Conservation (phyloP, 2,329 filamentous ascomycete genomes). For the Colletotrichum chlorophyti region DNA sequence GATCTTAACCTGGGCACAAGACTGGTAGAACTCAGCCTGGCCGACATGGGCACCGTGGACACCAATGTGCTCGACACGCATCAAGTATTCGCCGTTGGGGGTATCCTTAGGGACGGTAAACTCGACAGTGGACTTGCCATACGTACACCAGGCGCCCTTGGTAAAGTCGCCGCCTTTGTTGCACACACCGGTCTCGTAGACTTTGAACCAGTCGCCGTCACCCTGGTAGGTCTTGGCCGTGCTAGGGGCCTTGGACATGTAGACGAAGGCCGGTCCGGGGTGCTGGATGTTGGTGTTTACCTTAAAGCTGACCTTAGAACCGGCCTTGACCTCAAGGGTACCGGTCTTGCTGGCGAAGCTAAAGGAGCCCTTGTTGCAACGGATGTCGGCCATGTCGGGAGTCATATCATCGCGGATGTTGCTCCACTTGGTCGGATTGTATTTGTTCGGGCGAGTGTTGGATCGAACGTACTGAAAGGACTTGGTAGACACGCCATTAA, state of each 20-base stretch:
- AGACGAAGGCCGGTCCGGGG: conserved; percentile 22
- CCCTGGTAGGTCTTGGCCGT: conserved; percentile 23
- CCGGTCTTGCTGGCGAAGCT: too few species aligned
- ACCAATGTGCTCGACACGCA: conserved; percentile 50
- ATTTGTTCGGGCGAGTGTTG: too few species aligned
- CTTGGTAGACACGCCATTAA: too few species aligned
- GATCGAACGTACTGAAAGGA: too few species aligned
- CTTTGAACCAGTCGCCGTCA: conserved; percentile 36
- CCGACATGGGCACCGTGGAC: conserved; percentile 43
- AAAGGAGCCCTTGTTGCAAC: conserved; percentile 13
- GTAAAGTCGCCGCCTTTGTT: conserved; percentile 9
- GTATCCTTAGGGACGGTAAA: conserved; percentile 42
- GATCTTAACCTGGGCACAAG: conserved; percentile 49
- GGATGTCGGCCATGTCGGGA: too few species aligned
- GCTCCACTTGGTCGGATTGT: too few species aligned
- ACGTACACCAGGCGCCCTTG: conserved; percentile 24
- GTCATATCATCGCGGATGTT: too few species aligned
- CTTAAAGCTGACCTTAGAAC: conserved; percentile 13
- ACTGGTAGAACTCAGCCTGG: conserved; percentile 46
- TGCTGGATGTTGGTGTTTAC: conserved; percentile 14
- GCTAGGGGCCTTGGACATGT: conserved; percentile 5
- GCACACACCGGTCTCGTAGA: conserved; percentile 18
- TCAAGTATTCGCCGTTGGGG: conserved; percentile 46
- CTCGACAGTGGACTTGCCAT: conserved; percentile 23
- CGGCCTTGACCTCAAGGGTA: conserved; percentile 4